phyloP scores from a whole-genome alignment of 495 filamentous ascomycete species.

The Penicillium ochrochloron region DNA sequence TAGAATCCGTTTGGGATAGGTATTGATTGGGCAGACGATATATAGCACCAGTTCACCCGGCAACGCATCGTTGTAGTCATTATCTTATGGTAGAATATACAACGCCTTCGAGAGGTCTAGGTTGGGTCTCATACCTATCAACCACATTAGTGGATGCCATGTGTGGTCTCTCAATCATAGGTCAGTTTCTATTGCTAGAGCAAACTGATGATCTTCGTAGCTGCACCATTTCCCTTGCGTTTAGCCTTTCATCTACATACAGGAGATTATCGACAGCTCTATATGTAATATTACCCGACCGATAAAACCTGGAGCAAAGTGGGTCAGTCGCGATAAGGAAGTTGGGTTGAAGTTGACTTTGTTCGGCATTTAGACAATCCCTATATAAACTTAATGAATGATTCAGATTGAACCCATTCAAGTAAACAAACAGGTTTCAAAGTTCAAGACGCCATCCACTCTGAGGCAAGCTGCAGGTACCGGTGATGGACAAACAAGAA shows the following conservation, averaged over 20 bases:
- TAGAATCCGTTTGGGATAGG: too few relatives aligned
- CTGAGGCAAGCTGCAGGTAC: not conserved
- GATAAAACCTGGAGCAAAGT: not conserved
- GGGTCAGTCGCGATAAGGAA: not conserved
- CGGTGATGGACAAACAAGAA: not conserved
- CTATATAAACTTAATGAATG: not conserved
- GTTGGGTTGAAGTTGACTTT: slow-evolving; percentile 1
- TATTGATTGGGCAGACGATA: too few relatives aligned
- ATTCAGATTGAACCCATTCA: not conserved
- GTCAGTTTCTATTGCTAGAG: not conserved
- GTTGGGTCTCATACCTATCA: not conserved
- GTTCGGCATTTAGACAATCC: not conserved
- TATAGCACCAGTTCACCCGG: too few relatives aligned
- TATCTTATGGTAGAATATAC: too few relatives aligned
- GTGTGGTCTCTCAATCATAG: not conserved
- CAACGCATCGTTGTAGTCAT: too few relatives aligned
- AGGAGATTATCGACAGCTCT: not conserved
- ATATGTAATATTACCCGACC: not conserved
- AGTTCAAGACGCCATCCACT: not conserved
- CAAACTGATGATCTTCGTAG: slow-evolving; percentile 33
- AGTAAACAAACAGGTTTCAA: not conserved
- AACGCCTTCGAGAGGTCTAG: not conserved
- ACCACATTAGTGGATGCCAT: not conserved
- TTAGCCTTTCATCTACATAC: slow-evolving; percentile 21
- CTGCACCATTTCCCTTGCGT: slow-evolving; percentile 28